Evolutionary conservation across 2,329 filamentous ascomycete genomes (phyloP), one percentile per base, ranked within the genome.

Genomic region (Hypoxylon sp.): DNA sequence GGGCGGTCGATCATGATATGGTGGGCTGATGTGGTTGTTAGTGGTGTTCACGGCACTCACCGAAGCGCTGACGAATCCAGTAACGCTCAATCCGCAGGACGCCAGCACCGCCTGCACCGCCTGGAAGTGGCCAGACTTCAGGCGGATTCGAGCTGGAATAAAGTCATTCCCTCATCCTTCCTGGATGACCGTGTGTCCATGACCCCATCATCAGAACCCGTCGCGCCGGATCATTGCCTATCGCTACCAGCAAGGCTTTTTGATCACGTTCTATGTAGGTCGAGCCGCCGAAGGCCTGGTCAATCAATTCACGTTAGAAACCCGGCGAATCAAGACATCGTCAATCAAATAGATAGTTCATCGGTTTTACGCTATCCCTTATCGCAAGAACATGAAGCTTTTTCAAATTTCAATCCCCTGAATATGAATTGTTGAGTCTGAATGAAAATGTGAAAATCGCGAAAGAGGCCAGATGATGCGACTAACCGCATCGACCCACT

Each of bases 11-110:
- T 69, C 67, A 68, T 58, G 65, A 62, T 62, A 68, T 44, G 22
- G 53, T 69, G 65, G 67, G 49, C 32, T 68, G 67, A 69, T 69
- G 44, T 63, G 60, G 47, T 56, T 34, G n/a, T 41, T n/a, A 22
- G 51, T 65, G 58, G 65, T 62, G 41, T 50, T 28, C 30, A 28
- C 61, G 64, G 64, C n/a, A 51, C 11, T 57, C 34, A 62, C 64
- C 65, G 65, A 67, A 62, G 57, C 43, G 58, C 58, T 67, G 62
- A 56, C 64, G 52, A 17, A 67, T 65, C 46, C 20, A 64, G 65
- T 58, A 65, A 52, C 47, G 62, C 55, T 62, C 39, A 32, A 57
- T 59, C 52, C 58, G 10, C 55, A 48, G 26, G 44, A 34, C 51
- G n/a, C 26, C 52, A 54, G 55, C 55, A 53, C 57, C 55, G 19